phyloP scores from a whole-genome alignment of 2,329 filamentous ascomycete genomes.

The Teratosphaeria epicoccoides region DNA sequence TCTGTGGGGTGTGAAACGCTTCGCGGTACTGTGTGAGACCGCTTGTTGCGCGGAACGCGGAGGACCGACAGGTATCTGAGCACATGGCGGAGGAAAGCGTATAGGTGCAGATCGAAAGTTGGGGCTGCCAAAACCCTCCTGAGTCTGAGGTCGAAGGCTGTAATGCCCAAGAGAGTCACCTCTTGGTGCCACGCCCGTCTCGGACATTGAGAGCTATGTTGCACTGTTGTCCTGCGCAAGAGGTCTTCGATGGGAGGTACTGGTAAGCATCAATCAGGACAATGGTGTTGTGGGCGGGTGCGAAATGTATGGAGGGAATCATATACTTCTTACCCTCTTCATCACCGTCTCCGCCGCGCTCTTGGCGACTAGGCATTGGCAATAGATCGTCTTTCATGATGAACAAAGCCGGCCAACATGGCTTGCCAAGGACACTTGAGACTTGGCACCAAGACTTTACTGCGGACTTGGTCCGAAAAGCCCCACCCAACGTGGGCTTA shows the following conservation, averaged over 20 bases:
- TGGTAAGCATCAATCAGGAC: not conserved
- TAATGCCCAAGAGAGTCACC: conserved; percentile 4
- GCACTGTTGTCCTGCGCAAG: not conserved
- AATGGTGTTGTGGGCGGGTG: not conserved
- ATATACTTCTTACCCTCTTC: conserved; percentile 1
- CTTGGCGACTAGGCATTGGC: conserved; percentile 5
- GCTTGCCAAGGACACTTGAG: conserved; percentile 4
- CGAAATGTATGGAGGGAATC: not conserved
- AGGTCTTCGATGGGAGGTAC: not conserved
- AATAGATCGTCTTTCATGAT: not conserved
- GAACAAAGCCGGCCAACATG: not conserved
- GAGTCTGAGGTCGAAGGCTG: not conserved
- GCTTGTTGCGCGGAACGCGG: conserved; percentile 1
- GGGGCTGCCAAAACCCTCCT: conserved; percentile 9
- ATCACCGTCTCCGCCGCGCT: conserved; percentile 8
- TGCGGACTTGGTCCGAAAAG: conserved; percentile 2
- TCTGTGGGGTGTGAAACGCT: not conserved
- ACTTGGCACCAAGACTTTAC: not conserved
- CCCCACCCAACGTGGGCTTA: not conserved
- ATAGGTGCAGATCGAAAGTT: conserved; percentile 8
- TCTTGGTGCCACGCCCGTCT: conserved; percentile 14
- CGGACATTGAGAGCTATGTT: conserved; percentile 8
- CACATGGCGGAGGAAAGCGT: conserved; percentile 10
- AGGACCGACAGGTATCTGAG: conserved; percentile 4
- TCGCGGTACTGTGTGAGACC: not conserved